Conservation (phyloP, 176 grass and related monocot species). For the Carex scoparia region DNA sequence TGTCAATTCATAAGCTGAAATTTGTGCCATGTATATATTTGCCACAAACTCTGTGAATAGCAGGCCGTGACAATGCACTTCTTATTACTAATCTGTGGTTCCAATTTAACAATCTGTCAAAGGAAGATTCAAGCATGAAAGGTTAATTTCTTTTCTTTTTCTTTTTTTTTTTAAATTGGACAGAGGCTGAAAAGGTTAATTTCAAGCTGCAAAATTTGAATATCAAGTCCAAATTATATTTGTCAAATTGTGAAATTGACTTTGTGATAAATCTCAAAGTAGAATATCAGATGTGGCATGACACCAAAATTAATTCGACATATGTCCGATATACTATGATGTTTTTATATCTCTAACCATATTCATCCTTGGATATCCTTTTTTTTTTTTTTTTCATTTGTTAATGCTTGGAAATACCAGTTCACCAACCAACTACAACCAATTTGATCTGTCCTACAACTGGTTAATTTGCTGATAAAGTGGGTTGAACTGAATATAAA, state of each 20-base stretch:
- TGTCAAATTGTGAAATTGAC: slow-evolving; percentile 19
- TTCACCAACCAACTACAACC: not conserved
- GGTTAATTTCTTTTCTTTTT: not conserved
- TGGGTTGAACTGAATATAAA: not conserved
- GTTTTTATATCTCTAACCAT: not conserved
- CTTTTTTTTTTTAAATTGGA: no score
- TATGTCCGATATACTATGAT: not conserved
- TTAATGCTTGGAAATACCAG: not conserved
- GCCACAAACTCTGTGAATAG: not conserved
- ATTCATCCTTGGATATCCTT: not conserved
- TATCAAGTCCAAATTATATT: not conserved
- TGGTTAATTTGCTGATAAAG: not conserved
- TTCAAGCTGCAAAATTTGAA: slow-evolving; percentile 23
- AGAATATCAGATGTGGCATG: not conserved
- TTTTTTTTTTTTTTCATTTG: not conserved
- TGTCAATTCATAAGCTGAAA: not conserved
- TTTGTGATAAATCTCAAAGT: not conserved
- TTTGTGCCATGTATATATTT: not conserved
- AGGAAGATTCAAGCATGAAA: not conserved
- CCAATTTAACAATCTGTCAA: not conserved
- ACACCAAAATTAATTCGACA: not conserved
- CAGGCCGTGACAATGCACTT: not conserved
- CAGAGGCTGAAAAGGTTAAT: not conserved
- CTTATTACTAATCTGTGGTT: not conserved
- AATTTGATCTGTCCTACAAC: not conserved